These are phyloP conservation scores for Miamiensis avidus DNA, from an alignment of 169 alveolate genomes.

Conservation along the genomic window DNA sequence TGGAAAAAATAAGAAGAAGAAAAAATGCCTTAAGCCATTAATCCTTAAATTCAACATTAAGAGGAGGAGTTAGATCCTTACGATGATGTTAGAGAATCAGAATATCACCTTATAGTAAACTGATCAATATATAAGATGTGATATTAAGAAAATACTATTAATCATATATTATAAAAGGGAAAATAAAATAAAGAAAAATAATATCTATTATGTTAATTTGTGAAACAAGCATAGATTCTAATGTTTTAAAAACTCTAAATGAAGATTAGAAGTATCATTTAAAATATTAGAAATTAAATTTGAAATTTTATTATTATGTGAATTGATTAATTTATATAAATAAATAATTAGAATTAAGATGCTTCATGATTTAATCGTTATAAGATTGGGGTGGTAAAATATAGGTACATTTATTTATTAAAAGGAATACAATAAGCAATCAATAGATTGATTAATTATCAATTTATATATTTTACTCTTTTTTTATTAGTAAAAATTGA, in stretches of 20 bases:
- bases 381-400: neutral
- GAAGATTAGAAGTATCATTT: neutral
- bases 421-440: too few species aligned
- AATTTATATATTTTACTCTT: neutral
- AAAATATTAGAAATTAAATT: too few species aligned
- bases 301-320: neutral
- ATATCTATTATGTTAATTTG: neutral
- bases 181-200: neutral
- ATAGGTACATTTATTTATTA: neutral
- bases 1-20: too few species aligned
- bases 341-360: neutral
- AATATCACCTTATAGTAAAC: neutral
- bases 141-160: too few species aligned
- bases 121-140: too few species aligned
- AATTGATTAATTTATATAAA: neutral
- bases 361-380: neutral
- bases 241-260: too few species aligned
- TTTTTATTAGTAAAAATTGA: slow-evolving; percentile 10
- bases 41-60: too few species aligned
- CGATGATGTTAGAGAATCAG: neutral
- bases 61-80: neutral
- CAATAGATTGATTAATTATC: neutral
- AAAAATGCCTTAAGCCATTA: too few species aligned
- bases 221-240: neutral
- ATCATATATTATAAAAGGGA: too few species aligned